Percentiles rank a stretch among this genome's conserved stretches.
Evolutionary conservation across 768 basidiomycete species (phyloP).

Genomic region (Scleroderma citrinum): DNA sequence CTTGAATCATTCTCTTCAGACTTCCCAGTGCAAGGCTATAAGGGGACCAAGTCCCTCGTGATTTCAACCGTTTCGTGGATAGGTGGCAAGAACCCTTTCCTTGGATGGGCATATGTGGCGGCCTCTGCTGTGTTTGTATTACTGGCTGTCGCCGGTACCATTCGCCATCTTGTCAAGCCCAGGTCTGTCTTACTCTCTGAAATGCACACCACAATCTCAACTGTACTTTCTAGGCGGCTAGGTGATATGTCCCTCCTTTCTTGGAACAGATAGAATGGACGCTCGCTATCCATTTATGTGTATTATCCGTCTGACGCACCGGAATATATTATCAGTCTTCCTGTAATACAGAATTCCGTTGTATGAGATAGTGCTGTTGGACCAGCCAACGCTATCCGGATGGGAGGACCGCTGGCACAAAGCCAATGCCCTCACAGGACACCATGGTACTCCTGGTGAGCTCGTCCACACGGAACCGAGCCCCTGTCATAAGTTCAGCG

Average conservation of each 20-base stretch:
- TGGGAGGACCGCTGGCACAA: conserved; percentile 21
- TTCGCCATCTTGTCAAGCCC: conserved; percentile 88
- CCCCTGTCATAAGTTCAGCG: conserved; percentile 61
- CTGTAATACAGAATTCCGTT: conserved; percentile 24
- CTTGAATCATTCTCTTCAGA: conserved; percentile 42
- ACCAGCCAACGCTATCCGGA: background rate
- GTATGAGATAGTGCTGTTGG: no score
- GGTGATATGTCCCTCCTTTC: conserved; percentile 86
- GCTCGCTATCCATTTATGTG: background rate
- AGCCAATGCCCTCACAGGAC: conserved; percentile 63
- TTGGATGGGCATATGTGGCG: conserved; percentile 97
- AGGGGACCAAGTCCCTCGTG: conserved; percentile 94
- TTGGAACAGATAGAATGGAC: conserved; percentile 56
- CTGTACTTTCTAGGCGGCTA: conserved; percentile 48
- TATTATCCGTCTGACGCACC: conserved; percentile 12
- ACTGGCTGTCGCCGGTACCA: conserved; percentile 83
- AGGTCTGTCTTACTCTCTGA: conserved; percentile 44
- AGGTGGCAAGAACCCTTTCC: conserved; percentile 96
- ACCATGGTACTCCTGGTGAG: conserved; percentile 40
- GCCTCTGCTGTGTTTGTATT: conserved; percentile 82
- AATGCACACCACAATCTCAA: background rate
- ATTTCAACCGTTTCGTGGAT: conserved; percentile 98
- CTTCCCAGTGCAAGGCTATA: conserved; percentile 86
- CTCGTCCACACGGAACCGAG: conserved; percentile 52
- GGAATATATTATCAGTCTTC: conserved; percentile 7